phyloP scores from a whole-genome alignment of 2,329 filamentous ascomycete genomes.

The Phyllosticta capitalensis region DNA sequence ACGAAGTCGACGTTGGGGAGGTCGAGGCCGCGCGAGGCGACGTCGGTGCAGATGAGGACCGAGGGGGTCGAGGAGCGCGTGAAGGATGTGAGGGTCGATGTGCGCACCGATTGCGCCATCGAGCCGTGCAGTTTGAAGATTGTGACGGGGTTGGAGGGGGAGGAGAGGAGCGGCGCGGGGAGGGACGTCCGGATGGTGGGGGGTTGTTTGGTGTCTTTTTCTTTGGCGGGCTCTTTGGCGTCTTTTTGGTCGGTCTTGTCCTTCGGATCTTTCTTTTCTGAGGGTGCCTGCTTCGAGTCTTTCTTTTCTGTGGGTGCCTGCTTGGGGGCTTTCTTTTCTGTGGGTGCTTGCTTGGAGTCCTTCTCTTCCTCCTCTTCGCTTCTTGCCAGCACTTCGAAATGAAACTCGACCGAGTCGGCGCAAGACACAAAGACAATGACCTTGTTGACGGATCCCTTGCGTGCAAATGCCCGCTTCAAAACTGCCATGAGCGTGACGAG shows the following conservation, averaged over 20 bases:
- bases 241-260: constrained; percentile 15
- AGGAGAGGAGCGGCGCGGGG: constrained; percentile 54
- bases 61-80: constrained; percentile 62
- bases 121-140: constrained; percentile 88
- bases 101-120: constrained; percentile 76
- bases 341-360: not conserved
- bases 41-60: constrained; percentile 87
- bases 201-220: not conserved
- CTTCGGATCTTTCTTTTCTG: constrained; percentile 24
- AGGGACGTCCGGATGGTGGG: constrained; percentile 50
- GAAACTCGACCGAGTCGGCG: constrained; percentile 93
- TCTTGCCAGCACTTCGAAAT: constrained; percentile 68
- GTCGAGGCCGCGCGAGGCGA: constrained; percentile 90
- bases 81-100: constrained; percentile 75
- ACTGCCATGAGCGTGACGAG: constrained; percentile 79
- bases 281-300: constrained; percentile 14
- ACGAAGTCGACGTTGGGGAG: constrained; percentile 91
- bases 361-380: not conserved
- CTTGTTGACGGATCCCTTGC: constrained; percentile 90
- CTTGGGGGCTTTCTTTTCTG: not conserved
- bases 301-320: constrained; percentile 17
- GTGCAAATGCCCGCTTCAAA: constrained; percentile 77
- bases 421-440: constrained; percentile 95
- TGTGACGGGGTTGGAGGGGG: constrained; percentile 65
- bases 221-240: constrained; percentile 14